These are phyloP conservation scores for Sonneratia caseolaris DNA, from an alignment of 345 rosid genomes.

Conservation along the genomic window DNA sequence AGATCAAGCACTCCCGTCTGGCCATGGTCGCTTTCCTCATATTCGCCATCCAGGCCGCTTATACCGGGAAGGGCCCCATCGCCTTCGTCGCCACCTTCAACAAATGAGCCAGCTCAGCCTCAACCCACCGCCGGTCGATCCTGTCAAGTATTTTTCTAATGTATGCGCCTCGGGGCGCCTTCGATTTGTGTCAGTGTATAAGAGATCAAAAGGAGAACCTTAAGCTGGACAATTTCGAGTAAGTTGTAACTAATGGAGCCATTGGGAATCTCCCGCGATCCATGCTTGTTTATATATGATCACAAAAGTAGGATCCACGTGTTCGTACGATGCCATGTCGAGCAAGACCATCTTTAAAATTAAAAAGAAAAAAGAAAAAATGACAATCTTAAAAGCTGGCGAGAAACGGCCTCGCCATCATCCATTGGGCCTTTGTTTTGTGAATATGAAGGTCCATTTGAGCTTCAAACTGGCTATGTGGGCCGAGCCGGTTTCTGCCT, in stretches of 20 bases:
- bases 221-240: not conserved
- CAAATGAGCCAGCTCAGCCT: slow-evolving; percentile 12
- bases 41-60: slow-evolving; percentile 63
- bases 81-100: slow-evolving; percentile 65
- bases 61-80: slow-evolving; percentile 74
- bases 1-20: slow-evolving; percentile 75
- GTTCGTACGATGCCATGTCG: not conserved
- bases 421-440: too few species aligned
- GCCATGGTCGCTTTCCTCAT: slow-evolving; percentile 88
- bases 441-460: too few species aligned
- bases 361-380: too few species aligned
- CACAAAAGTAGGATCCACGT: not conserved
- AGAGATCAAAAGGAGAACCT: not conserved
- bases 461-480: too few species aligned
- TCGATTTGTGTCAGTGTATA: not conserved
- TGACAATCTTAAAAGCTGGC: too few species aligned
- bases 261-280: not conserved
- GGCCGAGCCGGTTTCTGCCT: too few species aligned
- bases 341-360: not conserved
- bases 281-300: not conserved
- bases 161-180: not conserved
- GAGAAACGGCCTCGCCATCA: too few species aligned
- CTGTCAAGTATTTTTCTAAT: not conserved
- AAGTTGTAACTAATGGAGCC: not conserved
- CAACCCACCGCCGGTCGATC: not conserved